These are phyloP conservation scores for Coniochaeta prunicola DNA, from an alignment of 2,329 filamentous ascomycete genomes.

Conservation along the genomic window DNA sequence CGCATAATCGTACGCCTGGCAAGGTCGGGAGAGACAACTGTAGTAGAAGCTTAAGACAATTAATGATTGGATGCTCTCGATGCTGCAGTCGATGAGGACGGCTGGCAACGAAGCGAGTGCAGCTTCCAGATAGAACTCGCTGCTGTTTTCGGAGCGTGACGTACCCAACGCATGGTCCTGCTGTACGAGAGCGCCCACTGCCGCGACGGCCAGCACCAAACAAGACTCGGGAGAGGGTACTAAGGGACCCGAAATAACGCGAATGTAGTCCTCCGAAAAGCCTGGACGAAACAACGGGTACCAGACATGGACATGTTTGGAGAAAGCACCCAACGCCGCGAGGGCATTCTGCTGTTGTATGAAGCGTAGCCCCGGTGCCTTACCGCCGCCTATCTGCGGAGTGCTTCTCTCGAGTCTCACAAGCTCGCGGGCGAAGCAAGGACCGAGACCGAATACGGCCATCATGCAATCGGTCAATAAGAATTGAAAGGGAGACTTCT, in stretches of 20 bases:
- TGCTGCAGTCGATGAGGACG: slow-evolving; percentile 15
- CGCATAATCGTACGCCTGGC: slow-evolving; percentile 21
- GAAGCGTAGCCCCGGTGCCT: slow-evolving; percentile 7
- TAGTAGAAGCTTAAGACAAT: slow-evolving; percentile 19
- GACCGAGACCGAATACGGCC: slow-evolving; percentile 6
- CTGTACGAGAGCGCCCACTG: slow-evolving; percentile 15
- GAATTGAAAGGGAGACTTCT: slow-evolving; percentile 6
- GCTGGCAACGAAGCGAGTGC: slow-evolving; percentile 14
- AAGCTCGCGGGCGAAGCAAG: slow-evolving; percentile 6
- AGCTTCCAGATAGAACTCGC: slow-evolving; percentile 11
- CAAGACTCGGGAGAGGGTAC: slow-evolving; percentile 13
- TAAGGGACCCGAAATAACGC: slow-evolving; percentile 12
- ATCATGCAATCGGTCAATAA: neutral
- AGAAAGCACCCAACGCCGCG: slow-evolving; percentile 16
- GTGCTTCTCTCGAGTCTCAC: slow-evolving; percentile 5
- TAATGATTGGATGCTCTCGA: slow-evolving; percentile 17
- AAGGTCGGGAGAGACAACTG: slow-evolving; percentile 16
- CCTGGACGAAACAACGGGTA: slow-evolving; percentile 17
- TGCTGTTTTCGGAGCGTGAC: slow-evolving; percentile 8
- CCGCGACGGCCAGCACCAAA: slow-evolving; percentile 19
- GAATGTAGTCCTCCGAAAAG: slow-evolving; percentile 14
- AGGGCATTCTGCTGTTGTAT: slow-evolving; percentile 14
- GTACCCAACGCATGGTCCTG: slow-evolving; percentile 6
- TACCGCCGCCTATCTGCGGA: neutral
- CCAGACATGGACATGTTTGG: slow-evolving; percentile 16